These are phyloP conservation scores for Sphaceloma murrayae DNA, from an alignment of 2,329 filamentous ascomycete species.

Conservation along the genomic window DNA sequence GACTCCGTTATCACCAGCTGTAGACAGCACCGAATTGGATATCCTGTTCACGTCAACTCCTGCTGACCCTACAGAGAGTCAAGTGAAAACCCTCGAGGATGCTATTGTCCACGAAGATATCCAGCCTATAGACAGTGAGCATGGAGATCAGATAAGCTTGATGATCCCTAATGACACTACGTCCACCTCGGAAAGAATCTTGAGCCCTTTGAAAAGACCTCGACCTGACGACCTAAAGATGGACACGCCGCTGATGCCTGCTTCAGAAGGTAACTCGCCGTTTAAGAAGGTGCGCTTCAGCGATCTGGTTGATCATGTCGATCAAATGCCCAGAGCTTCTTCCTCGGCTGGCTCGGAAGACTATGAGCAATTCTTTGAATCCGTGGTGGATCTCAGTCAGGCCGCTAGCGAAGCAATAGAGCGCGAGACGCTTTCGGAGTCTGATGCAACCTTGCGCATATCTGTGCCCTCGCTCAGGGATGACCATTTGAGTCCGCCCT, in stretches of 20 bases:
- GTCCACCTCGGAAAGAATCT: slow-evolving; percentile 16
- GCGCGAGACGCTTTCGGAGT: slow-evolving; percentile 39
- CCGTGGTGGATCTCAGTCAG: slow-evolving; percentile 31
- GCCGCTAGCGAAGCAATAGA: slow-evolving; percentile 30
- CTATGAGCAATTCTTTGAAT: slow-evolving; percentile 29
- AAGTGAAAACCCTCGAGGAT: slow-evolving; percentile 23
- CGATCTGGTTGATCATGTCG: slow-evolving; percentile 32
- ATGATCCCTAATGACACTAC: slow-evolving; percentile 20
- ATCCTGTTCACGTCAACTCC: slow-evolving; percentile 25
- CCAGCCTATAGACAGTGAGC: slow-evolving; percentile 13
- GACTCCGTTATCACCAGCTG: slow-evolving; percentile 19
- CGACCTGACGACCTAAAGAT: slow-evolving; percentile 33
- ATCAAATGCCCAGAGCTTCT: slow-evolving; percentile 29
- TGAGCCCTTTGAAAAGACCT: slow-evolving; percentile 25
- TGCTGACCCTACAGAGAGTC: slow-evolving; percentile 24
- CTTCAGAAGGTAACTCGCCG: slow-evolving; percentile 29
- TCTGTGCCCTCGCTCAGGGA: slow-evolving; percentile 42
- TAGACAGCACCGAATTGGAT: slow-evolving; percentile 22
- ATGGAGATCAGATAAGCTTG: neutral
- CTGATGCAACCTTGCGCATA: slow-evolving; percentile 41
- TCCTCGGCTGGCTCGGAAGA: slow-evolving; percentile 25
- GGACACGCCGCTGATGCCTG: slow-evolving; percentile 39
- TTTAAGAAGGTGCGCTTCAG: slow-evolving; percentile 32
- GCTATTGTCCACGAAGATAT: slow-evolving; percentile 27
- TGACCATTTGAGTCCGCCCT: slow-evolving; percentile 36